Conservation (phyloP, 1,284 basidiomycete species). For the Ceratobasidium sp. region DNA sequence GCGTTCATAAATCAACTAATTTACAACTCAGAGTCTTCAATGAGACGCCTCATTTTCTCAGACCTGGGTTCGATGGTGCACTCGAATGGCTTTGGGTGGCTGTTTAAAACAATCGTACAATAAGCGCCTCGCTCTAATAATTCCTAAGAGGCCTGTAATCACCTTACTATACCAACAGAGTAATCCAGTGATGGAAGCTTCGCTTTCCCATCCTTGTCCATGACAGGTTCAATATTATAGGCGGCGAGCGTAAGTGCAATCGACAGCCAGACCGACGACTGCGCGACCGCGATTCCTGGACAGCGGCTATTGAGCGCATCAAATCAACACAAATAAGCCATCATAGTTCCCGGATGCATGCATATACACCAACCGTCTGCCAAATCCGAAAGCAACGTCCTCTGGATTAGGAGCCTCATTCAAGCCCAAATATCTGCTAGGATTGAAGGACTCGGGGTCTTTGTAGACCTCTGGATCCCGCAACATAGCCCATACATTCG, state of each 20-base stretch:
- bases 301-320: slow-evolving; percentile 3
- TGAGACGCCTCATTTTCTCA: slow-evolving; percentile 3
- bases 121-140: background rate
- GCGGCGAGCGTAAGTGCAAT: slow-evolving; percentile 27
- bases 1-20: too few species aligned
- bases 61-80: slow-evolving; percentile 22
- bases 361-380: slow-evolving; percentile 11
- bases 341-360: background rate
- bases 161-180: slow-evolving; percentile 8
- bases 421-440: background rate
- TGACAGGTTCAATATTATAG: slow-evolving; percentile 8
- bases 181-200: slow-evolving; percentile 22
- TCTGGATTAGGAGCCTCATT: background rate
- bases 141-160: background rate
- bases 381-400: slow-evolving; percentile 30
- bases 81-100: slow-evolving; percentile 16
- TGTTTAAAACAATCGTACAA: background rate
- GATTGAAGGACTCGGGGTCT: slow-evolving; percentile 10
- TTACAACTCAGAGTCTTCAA: slow-evolving; percentile 6
- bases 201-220: background rate
- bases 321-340: background rate
- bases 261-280: slow-evolving; percentile 35
- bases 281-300: slow-evolving; percentile 24
- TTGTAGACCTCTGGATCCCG: slow-evolving; percentile 25
- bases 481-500: slow-evolving; percentile 19